Evolutionary conservation across 345 rosid genomes (phyloP), one percentile per base, ranked within the genome.

Genomic region (Melaleuca alternifolia): DNA sequence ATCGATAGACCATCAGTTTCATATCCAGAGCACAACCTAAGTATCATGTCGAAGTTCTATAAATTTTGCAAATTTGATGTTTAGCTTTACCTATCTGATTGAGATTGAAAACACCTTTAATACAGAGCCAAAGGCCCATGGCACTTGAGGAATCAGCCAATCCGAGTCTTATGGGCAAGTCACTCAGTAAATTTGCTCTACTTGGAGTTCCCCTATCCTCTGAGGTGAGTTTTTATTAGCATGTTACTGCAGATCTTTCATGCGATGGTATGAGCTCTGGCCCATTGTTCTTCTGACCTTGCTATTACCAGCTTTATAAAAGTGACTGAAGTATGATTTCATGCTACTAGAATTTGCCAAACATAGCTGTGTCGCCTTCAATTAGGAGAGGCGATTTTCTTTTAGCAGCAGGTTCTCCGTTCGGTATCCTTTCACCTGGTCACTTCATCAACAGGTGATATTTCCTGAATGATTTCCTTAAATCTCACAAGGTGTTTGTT

Each of bases 361-460:
- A 83, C 84, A 84, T 95, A 44, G 65, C 88, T 56, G 59, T 88
- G 57, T 90, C 94, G 83, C 84, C 91, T 81, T 88, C 89, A 59
- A 87, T 83, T 87, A 91, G 83, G 90, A 92, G 93, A 89, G 98
- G 98, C 84, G 97, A 93, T 88, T 90, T 89, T 88, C 92, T 97
- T 87, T 87, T 97, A 87, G 94, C 96, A 23, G 93, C 93, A 71
- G 99, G 97, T 87, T 97, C 99, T 92, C 99, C 99, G 71, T 97
- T 97, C 88, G 99, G 98, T 79, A 89, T 94, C 90, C 95, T 95
- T 85, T 97, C 99, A 54, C 97, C 98, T 11, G 50, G 92, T 87
- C 99, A 97, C 92, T 97, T 97, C 91, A 91, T 95, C 87, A 97
- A 96, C 90, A 95, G 98, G 99, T 96, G 87, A 83, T 86, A 30